Evolutionary conservation across 345 rosid genomes (phyloP).

Genomic region (Microthlaspi erraticum): DNA sequence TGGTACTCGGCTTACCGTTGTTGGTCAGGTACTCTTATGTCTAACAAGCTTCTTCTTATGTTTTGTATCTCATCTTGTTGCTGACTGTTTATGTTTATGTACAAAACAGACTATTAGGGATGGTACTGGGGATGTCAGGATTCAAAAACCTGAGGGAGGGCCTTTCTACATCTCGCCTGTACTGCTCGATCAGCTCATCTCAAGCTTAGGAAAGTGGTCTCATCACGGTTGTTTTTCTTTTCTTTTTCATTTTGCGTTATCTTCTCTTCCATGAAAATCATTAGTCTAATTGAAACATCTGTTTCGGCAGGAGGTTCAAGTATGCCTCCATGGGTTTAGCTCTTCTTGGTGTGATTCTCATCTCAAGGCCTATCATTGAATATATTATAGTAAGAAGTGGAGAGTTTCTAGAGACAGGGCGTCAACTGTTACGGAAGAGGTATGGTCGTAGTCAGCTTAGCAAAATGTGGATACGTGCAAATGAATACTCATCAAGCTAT

Average conservation of each 20-base stretch:
- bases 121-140: conserved; percentile 68
- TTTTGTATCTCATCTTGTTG: conserved; percentile 19
- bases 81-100: conserved; percentile 26
- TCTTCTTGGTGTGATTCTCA: conserved; percentile 64
- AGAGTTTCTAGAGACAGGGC: conserved; percentile 63
- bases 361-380: conserved; percentile 59
- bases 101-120: conserved; percentile 73
- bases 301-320: conserved; percentile 66
- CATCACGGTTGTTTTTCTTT: conserved; percentile 61
- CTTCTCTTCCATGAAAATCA: not conserved
- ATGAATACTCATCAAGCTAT: conserved; percentile 14
- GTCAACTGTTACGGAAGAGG: conserved; percentile 56
- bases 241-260: not conserved
- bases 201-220: conserved; percentile 79
- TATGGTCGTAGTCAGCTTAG: conserved; percentile 36
- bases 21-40: conserved; percentile 71
- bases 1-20: conserved; percentile 79
- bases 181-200: conserved; percentile 71
- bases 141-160: conserved; percentile 79
- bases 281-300: conserved; percentile 2
- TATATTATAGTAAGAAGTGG: conserved; percentile 61
- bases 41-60: not conserved
- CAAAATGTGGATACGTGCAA: conserved; percentile 2
- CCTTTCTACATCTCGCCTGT: conserved; percentile 81
- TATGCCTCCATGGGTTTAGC: conserved; percentile 74